Base-by-base conservation (phyloP, 1,284 basidiomycete species). In the Tylopilus sp. region DNA sequence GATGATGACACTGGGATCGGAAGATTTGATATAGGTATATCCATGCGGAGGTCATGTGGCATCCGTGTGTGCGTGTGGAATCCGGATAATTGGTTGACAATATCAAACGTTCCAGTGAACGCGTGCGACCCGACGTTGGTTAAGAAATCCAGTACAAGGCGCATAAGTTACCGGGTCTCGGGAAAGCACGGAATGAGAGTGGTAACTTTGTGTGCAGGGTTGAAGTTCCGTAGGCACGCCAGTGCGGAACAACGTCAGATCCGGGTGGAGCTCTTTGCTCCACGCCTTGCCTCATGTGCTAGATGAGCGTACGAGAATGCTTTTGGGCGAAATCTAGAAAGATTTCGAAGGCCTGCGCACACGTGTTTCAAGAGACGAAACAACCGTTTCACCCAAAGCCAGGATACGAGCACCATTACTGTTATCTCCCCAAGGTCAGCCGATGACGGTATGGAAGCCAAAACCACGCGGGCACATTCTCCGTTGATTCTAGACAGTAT, bases 301-400 rank as follows among this genome's bases (percentile, higher is more conserved):
- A 37, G 36, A 40, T 42, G 39, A 26, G 2, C 21, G 29, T 36
- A 46, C 49, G 53, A 40, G 49, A 44, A 37, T 30, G 36, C 23
- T 29, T 18, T 15, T 16, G 16, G 30, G 31, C 37, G 30, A n/a
- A 39, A 30, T 36, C 28, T 33, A 25, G 28, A 26, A 34, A 29
- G 29, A 41, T 13, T 53, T 19, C 6, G 38, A 15, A 33, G 6
- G 30, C 39, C 19, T 6, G 47, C 12, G 19, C 30, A 23, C n/a
- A n/a, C n/a, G 6, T 28, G 18, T 23, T 40, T 46, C 35, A 38
- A 51, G 40, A 44, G 42, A 49, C 53, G 49, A 63, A 63, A 62
- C 44, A 25, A 25, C 45, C 18, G 49, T 62, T 65, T 62, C 63
- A 60, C 43, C 36, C 25, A 34, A 26, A 31, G 33, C 23, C 23